These are phyloP conservation scores for Fusarium sp. DNA, from an alignment of 2,329 filamentous ascomycete species.

Conservation along the genomic window DNA sequence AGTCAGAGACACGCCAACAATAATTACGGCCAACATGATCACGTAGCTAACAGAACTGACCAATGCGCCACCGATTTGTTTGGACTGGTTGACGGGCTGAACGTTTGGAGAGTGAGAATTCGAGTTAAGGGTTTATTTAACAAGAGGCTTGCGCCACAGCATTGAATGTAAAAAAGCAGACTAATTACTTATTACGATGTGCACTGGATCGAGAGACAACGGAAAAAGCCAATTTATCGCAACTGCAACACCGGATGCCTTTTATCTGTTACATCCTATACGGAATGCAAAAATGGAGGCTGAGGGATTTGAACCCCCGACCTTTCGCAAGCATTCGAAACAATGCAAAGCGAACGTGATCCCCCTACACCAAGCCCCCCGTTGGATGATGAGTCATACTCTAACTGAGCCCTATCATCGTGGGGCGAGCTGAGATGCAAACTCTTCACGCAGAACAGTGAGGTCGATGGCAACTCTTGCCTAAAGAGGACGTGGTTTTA, in stretches of 20 bases:
- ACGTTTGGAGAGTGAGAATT: background rate
- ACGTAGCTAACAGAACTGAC: background rate
- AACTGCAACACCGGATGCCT: fast-evolving
- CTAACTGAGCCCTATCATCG: fast-evolving
- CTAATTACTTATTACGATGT: too few relatives aligned
- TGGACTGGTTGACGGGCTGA: background rate
- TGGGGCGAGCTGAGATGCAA: fast-evolving
- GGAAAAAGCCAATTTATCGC: fast-evolving
- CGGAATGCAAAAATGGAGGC: background rate
- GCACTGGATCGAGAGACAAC: too few relatives aligned
- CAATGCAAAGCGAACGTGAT: slow-evolving; percentile 19
- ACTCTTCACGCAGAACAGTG: background rate
- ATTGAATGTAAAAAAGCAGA: fast-evolving
- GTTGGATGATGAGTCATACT: background rate
- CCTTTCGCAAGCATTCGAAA: slow-evolving; percentile 13
- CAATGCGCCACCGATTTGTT: fast-evolving
- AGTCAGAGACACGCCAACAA: background rate
- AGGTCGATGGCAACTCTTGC: fast-evolving
- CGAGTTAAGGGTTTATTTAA: background rate
- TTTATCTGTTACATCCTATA: fast-evolving
- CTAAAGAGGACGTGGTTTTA: too few relatives aligned
- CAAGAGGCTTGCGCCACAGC: background rate
- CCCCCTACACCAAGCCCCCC: slow-evolving; percentile 7
- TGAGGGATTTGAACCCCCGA: slow-evolving; percentile 16
- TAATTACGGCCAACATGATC: background rate